phyloP scores from a whole-genome alignment of 164 flowering plant species.

The Nelumbo lutea region DNA sequence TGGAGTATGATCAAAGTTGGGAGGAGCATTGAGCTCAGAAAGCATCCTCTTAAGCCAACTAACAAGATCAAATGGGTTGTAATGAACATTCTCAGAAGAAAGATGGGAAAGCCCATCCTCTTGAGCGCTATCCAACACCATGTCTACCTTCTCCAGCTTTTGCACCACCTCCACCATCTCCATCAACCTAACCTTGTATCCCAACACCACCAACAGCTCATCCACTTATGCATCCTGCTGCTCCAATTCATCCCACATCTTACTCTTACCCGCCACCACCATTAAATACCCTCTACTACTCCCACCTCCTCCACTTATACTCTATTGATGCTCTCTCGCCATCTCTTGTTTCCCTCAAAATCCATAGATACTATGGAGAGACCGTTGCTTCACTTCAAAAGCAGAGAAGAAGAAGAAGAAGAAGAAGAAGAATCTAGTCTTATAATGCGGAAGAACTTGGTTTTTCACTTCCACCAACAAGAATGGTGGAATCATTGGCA shows the following conservation, averaged over 20 bases:
- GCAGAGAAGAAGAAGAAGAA: not conserved
- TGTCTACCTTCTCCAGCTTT: slow-evolving; percentile 74
- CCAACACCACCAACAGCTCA: too few relatives aligned
- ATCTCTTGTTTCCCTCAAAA: not conserved
- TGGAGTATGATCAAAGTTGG: slow-evolving; percentile 6
- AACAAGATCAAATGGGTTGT: slow-evolving; percentile 73
- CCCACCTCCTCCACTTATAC: too few relatives aligned
- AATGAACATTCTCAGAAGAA: slow-evolving; percentile 60
- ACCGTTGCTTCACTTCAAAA: not conserved
- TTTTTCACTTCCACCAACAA: too few relatives aligned
- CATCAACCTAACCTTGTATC: too few relatives aligned
- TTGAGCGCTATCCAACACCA: slow-evolving; percentile 46
- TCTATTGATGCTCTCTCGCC: slow-evolving; percentile 25
- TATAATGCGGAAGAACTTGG: not conserved
- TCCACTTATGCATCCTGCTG: slow-evolving; percentile 59
- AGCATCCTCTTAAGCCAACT: slow-evolving; percentile 72
- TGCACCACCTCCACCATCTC: slow-evolving; percentile 85
- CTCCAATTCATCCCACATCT: too few relatives aligned
- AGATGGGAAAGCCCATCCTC: slow-evolving; percentile 55
- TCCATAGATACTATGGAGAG: not conserved
- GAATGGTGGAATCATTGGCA: too few relatives aligned
- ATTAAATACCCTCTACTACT: too few relatives aligned
- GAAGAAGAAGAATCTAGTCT: too few relatives aligned
- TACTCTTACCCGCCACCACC: not conserved
- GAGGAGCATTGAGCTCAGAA: too few relatives aligned